Percentiles rank a stretch among this genome's conserved stretches.
These are phyloP conservation scores for Debaryomyces sp. DNA, from an alignment of 1,139 yeast species.

Conservation along the genomic window DNA sequence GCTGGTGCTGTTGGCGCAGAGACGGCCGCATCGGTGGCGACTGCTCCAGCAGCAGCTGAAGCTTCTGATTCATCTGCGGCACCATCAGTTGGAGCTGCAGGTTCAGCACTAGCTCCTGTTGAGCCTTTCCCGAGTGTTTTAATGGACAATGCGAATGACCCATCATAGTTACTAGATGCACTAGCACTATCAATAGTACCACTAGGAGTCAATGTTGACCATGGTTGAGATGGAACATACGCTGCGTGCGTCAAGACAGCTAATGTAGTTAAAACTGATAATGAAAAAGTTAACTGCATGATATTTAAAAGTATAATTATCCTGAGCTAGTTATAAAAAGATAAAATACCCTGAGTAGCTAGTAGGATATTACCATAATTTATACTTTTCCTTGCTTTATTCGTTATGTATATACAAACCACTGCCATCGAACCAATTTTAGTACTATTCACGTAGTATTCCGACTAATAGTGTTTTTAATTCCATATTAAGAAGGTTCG, in stretches of 20 bases:
- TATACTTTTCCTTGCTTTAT: background rate
- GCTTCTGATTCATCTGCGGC: constrained; percentile 14
- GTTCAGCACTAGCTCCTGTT: constrained; percentile 8
- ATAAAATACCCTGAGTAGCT: background rate
- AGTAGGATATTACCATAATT: constrained; percentile 1
- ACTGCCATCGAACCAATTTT: background rate
- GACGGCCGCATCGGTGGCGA: constrained; percentile 24
- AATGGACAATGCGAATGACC: constrained; percentile 31
- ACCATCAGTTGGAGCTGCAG: background rate
- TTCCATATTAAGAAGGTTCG: constrained; percentile 2
- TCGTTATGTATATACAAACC: background rate
- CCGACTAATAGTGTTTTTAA: background rate
- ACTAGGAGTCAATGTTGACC: constrained; percentile 30
- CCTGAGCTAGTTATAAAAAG: background rate
- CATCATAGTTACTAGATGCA: constrained; percentile 25
- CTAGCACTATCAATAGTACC: constrained; percentile 23
- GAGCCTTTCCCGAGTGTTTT: constrained; percentile 18
- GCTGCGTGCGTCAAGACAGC: constrained; percentile 60
- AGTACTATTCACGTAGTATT: background rate
- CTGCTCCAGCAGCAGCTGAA: constrained; percentile 17
- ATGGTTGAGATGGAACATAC: constrained; percentile 49
- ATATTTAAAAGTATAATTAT: background rate
- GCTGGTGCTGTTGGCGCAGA: constrained; percentile 6
- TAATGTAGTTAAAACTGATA: constrained; percentile 24
- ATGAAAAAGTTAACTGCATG: constrained; percentile 7